Percentiles rank a stretch among this genome's conserved stretches.
Evolutionary conservation across 345 rosid species (phyloP).

Genomic region (Brassica nigra): DNA sequence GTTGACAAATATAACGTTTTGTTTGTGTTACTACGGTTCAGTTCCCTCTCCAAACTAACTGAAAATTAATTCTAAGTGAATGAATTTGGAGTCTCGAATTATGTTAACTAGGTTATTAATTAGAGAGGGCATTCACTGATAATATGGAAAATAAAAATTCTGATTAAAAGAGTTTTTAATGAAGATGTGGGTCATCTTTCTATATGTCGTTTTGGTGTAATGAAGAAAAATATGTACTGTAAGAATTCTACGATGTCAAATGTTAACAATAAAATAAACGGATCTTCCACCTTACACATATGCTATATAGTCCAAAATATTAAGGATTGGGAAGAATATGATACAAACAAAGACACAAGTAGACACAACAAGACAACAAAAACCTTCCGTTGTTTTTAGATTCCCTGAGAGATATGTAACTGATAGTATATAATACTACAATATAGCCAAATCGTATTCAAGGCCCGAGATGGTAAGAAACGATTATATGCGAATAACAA

Average conservation of each 20-base stretch:
- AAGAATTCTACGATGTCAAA: background rate
- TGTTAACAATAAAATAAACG: background rate
- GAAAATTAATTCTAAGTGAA: background rate
- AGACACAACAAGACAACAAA: slow-evolving; percentile 30
- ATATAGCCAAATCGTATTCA: slow-evolving; percentile 36
- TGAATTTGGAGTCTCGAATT: background rate
- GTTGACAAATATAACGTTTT: background rate
- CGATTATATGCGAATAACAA: slow-evolving; percentile 29
- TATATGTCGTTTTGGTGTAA: background rate
- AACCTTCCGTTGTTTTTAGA: slow-evolving; percentile 22
- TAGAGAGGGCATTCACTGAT: background rate
- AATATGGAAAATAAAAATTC: background rate
- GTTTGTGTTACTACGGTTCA: background rate
- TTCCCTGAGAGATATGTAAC: slow-evolving; percentile 30
- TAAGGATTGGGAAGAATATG: slow-evolving; percentile 16
- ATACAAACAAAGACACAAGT: slow-evolving; percentile 24
- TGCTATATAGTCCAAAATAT: background rate
- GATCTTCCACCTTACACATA: slow-evolving; percentile 7
- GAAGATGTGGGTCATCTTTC: background rate
- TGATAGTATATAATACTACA: slow-evolving; percentile 3
- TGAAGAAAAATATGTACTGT: background rate
- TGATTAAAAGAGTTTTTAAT: background rate
- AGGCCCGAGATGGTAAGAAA: slow-evolving; percentile 43
- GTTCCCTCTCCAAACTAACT: background rate
- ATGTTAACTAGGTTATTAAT: background rate